Percentiles rank a stretch among this genome's conserved stretches.
Conservation (phyloP, 768 basidiomycete genomes). For the Zangia roseola region DNA sequence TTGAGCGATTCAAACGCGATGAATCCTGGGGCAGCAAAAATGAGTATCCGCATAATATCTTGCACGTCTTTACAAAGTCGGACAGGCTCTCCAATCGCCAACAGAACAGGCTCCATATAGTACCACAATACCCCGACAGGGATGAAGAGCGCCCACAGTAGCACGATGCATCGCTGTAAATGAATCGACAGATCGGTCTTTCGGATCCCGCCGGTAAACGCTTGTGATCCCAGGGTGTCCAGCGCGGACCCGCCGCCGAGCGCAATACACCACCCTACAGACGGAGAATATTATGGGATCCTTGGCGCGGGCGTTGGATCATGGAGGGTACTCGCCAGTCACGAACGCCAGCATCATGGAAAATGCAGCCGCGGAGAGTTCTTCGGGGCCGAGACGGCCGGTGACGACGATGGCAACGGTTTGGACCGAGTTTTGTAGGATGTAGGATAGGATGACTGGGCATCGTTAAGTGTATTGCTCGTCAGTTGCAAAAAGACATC, state of each 20-base stretch:
- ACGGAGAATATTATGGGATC: constrained; percentile 50
- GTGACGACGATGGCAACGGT: constrained; percentile 61
- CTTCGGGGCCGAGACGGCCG: constrained; percentile 66
- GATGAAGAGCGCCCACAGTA: constrained; percentile 63
- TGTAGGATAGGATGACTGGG: constrained; percentile 68
- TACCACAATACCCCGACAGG: constrained; percentile 65
- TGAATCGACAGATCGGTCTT: constrained; percentile 70
- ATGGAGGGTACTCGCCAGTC: constrained; percentile 57
- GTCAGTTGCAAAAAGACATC: constrained; percentile 9
- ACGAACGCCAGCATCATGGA: constrained; percentile 77
- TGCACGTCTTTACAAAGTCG: constrained; percentile 61
- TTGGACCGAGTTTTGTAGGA: constrained; percentile 73
- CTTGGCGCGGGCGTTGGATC: constrained; percentile 27
- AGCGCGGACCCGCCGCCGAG: constrained; percentile 77
- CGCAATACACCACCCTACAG: constrained; percentile 71
- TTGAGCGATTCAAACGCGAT: constrained; percentile 76
- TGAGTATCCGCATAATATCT: constrained; percentile 60
- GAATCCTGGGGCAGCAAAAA: constrained; percentile 67
- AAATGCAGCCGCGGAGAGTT: constrained; percentile 71
- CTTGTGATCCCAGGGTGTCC: constrained; percentile 76
- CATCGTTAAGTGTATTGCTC: neutral
- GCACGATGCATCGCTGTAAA: constrained; percentile 64
- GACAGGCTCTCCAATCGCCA: constrained; percentile 59
- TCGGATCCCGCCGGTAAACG: constrained; percentile 62
- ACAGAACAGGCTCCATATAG: constrained; percentile 60